Base-by-base conservation (phyloP, 2,329 filamentous ascomycete species). In the Claviceps fusiformis region DNA sequence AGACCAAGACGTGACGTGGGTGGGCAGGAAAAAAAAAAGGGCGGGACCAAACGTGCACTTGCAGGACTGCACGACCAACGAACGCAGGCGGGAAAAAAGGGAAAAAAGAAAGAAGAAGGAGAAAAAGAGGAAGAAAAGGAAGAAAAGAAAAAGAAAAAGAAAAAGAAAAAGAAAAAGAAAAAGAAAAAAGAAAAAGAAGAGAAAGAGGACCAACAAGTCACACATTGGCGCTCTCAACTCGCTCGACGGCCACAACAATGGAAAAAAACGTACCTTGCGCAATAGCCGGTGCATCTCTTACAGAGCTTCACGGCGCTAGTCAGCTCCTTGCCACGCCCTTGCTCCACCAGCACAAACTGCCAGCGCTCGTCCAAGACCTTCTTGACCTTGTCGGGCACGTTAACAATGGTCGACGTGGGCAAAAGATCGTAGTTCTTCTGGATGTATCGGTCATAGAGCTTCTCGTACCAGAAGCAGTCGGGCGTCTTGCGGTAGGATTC, bases 401-500 rank as follows among this genome's bases (percentile, higher is more conserved):
- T 98, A 74, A 97, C 92, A 64, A 98, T 93, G 65, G 87, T 83
- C 58, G 80, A 82, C 15, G 91, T 95, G 1, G 93, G 92, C 58
- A 98, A 92, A 54, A 96, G 87, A 64, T 98, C 93, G 77, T 97
- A 97, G 71, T 92, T 91, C 59, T 95, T 91, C 67, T 95, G 90
- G 60, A 98, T 97, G 73, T 97, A 98, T 57, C 93, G 87, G 73
- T 98, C 93, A 70, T 95, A 97, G 63, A 97, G 82, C 68, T 96
- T 95, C 65, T 95, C 92, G 68, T 89, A 98, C 87, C 91, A 98
- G 69, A 98, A 98, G 62, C 80, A 84, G 71, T 98, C 89, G 63
- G 86, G 86, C 31, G 77, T 81, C 68, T 87, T 92, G 67, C 91
- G 87, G 68, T 91, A 95, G 53, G 85, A 81, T 56, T 95, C 88